Conservation (phyloP, 805 yeast genomes). For the Wickerhamomyces bovis region DNA sequence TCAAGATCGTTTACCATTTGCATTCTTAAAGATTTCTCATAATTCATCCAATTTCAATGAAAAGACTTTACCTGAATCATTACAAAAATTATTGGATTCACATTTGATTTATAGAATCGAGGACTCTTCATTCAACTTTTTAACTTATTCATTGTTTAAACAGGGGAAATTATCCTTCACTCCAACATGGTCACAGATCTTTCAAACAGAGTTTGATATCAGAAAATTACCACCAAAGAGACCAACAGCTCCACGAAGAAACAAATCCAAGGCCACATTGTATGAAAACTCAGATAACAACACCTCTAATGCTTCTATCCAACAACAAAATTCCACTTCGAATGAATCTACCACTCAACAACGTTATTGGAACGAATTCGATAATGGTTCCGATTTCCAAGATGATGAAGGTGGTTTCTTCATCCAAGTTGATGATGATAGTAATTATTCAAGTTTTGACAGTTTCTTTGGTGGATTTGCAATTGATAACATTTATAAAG, state of each 20-base stretch:
- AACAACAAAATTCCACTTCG: neutral
- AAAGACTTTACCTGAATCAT: constrained; percentile 13
- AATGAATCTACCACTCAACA: constrained; percentile 10
- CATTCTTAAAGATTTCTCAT: constrained; percentile 44
- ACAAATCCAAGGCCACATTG: neutral
- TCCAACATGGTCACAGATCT: constrained; percentile 35
- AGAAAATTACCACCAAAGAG: constrained; percentile 36
- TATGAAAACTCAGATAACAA: neutral
- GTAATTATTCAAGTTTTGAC: constrained; percentile 2
- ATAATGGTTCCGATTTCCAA: constrained; percentile 51
- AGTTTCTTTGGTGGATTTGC: constrained; percentile 16
- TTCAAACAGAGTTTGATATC: constrained; percentile 32
- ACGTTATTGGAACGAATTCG: constrained; percentile 66
- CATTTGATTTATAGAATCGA: constrained; percentile 41
- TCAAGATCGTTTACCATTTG: constrained; percentile 36
- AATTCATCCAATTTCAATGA: constrained; percentile 27
- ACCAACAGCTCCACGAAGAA: neutral
- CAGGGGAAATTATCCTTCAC: constrained; percentile 25
- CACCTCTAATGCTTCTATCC: neutral
- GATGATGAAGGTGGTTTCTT: constrained; percentile 32
- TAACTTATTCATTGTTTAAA: constrained; percentile 24
- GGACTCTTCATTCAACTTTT: constrained; percentile 32
- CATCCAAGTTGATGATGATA: constrained; percentile 31
- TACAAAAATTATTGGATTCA: constrained; percentile 36
- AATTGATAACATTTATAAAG: constrained; percentile 25